Base-by-base conservation (phyloP, 805 yeast genomes). In the Metschnikowia colocasiae region DNA sequence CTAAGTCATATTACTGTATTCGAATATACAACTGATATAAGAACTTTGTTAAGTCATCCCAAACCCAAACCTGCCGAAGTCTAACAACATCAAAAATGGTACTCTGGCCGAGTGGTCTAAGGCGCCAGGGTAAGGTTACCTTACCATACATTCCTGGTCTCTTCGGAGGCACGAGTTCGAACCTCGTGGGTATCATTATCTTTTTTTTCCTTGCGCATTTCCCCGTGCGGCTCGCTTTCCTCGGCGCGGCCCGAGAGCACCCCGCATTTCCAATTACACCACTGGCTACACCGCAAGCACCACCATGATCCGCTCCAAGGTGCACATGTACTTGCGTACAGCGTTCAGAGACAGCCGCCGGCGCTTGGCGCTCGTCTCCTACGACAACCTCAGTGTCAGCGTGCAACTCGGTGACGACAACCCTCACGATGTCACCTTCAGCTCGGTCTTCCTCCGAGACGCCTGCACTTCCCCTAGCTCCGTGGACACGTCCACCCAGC, bases 401-500 rank as follows among this genome's bases (percentile, higher is more conserved):
- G 57, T 69, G 1, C 40, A 38, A 4, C 47, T 68, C 25, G 47
- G 53, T 16, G 13, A 16, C 18, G 50, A 54, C 6, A 51, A 56
- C 19, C 53, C 61, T 9, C 18, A 31, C 12, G 33, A 16, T 4
- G 68, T 74, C 25, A 61, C 69, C 25, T 78, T 68, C 60, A 75
- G 68, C 54, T 79, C 76, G 43, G 63, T 76, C 1, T 84, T 86
- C 54, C 67, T 87, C 16, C 73, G 92, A 57, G 95, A 86, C 57
- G 73, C 88, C 0, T 82, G 88, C 40, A 58, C 62, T 3, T 65
- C 78, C 12, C 52, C 65, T 0, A 49, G 56, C 9, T 79, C 86
- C 0, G 70, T 83, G 4, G 87, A 86, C 52, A 65, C 70, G 3
- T 58, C 63, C 22, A 75, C 87, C 0, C 74, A 75, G 16, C 91